Percentiles rank a stretch among this genome's conserved stretches.
Conservation (phyloP, 2,329 filamentous ascomycete genomes). For the Monosporascus sp. region DNA sequence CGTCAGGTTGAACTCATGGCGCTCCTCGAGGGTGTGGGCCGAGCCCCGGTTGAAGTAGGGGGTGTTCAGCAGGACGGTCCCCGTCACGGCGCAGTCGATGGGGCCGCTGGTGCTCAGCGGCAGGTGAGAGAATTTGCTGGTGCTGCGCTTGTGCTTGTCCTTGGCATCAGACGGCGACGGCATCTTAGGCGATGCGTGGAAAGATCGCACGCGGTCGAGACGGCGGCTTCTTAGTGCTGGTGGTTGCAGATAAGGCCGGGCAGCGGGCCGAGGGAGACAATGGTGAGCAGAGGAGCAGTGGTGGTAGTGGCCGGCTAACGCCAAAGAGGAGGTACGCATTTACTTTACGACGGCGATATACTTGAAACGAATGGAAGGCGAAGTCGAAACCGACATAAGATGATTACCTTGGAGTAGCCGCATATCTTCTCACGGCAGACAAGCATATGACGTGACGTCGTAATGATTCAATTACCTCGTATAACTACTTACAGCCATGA, state of each 20-base stretch:
- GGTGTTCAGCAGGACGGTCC: slow-evolving; percentile 54
- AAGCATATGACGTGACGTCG: too few relatives aligned
- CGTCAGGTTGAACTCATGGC: slow-evolving; percentile 62
- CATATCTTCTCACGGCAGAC: too few relatives aligned
- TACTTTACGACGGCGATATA: too few relatives aligned
- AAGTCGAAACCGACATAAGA: too few relatives aligned
- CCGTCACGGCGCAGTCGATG: slow-evolving; percentile 43
- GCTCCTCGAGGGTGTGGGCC: slow-evolving; percentile 65
- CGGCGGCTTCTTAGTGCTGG: neutral
- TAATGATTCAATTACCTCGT: too few relatives aligned
- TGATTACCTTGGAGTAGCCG: too few relatives aligned
- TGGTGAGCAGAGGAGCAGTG: neutral
- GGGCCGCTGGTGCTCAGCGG: slow-evolving; percentile 43
- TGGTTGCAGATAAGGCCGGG: neutral
- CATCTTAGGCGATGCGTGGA: slow-evolving; percentile 20
- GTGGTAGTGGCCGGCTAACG: neutral
- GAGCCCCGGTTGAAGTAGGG: slow-evolving; percentile 80
- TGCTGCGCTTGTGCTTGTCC: slow-evolving; percentile 20
- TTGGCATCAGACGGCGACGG: slow-evolving; percentile 3
- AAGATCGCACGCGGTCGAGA: slow-evolving; percentile 3
- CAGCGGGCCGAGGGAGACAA: neutral
- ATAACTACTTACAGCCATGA: too few relatives aligned
- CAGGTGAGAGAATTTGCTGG: slow-evolving; percentile 34
- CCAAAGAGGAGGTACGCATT: too few relatives aligned
- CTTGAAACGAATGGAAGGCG: too few relatives aligned